Evolutionary conservation across 257 asterid genomes (phyloP), one percentile per base, ranked within the genome.

Genomic region (Solanum bukasovii): DNA sequence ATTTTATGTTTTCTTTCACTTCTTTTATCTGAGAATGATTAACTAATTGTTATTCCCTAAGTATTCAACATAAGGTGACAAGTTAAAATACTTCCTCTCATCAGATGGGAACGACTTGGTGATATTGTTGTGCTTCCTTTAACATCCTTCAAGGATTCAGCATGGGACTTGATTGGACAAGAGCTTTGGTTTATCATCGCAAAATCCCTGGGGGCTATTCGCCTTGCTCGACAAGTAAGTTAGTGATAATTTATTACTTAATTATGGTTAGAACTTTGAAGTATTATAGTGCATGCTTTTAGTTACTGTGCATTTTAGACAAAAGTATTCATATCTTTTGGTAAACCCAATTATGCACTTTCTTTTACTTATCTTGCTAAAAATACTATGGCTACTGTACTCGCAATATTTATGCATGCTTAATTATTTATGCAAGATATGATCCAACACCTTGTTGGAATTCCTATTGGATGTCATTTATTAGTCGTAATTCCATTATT

Each of bases 61-160:
- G 63, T 13, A 13, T 42, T 42, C 14, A 25, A 25, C 29, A 78
- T 13, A 42, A 40, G 37, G 13, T 25, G 84, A 42, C n/a, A 79
- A 46, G 40, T 85, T 67, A 71, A 86, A 77, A 70, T 74, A 31
- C 86, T 44, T 87, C 13, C 1, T 83, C 81, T 88, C 88, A 42
- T 91, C 93, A 97, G 99, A 90, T 97, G 99, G 99, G 99, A 97
- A 90, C 94, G 96, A 37, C 93, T 97, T 46, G 99, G 99, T 72
- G 98, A 95, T 90, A 91, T 97, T 81, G 82, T 89, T 79, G 98
- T 97, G 88, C 98, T 97, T 86, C 99, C 99, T 77, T 89, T 87
- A 67, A 90, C 91, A 46, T 95, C 99, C 78, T 96, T 97, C 92
- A 91, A 89, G 87, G 98, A 93, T 88, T 95, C 93, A 79, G 90